A percentile compares a stretch with the other conserved stretches of the same genome.
phyloP scores from a whole-genome alignment of 1,139 yeast species.

The Scheffersomyces lignicola region DNA sequence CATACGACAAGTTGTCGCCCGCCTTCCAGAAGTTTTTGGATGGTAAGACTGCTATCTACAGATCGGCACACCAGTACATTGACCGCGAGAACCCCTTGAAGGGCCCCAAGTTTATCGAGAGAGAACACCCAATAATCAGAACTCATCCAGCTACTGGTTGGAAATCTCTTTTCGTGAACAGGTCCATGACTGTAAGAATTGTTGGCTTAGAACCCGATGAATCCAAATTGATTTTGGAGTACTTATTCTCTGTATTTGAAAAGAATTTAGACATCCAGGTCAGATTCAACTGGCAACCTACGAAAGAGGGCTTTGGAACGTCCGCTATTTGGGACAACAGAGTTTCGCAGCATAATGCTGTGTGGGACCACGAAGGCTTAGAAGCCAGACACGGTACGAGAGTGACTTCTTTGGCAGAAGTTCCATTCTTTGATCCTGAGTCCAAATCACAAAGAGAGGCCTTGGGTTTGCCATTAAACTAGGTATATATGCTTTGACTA shows the following conservation, averaged over 20 bases:
- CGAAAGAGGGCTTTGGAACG: slow-evolving; percentile 49
- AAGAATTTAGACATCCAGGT: slow-evolving; percentile 47
- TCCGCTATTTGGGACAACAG: slow-evolving; percentile 63
- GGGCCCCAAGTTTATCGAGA: slow-evolving; percentile 34
- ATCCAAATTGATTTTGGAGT: slow-evolving; percentile 30
- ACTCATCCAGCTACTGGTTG: slow-evolving; percentile 47
- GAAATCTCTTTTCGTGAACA: slow-evolving; percentile 39
- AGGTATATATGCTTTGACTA: slow-evolving; percentile 1
- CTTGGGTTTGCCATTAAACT: slow-evolving; percentile 38
- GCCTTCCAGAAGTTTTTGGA: slow-evolving; percentile 37
- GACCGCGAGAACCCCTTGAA: slow-evolving; percentile 32
- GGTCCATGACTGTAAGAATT: slow-evolving; percentile 36
- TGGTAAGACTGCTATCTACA: slow-evolving; percentile 37
- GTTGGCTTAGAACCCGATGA: slow-evolving; percentile 38
- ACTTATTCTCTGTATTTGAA: slow-evolving; percentile 33
- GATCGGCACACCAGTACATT: slow-evolving; percentile 34
- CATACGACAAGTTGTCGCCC: slow-evolving; percentile 39
- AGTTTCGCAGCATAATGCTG: slow-evolving; percentile 50
- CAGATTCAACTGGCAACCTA: slow-evolving; percentile 53
- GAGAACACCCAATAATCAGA: slow-evolving; percentile 42
- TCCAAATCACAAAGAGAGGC: slow-evolving; percentile 59
- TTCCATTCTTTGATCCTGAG: slow-evolving; percentile 50
- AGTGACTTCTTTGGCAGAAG: slow-evolving; percentile 58
- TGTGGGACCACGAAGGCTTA: slow-evolving; percentile 51
- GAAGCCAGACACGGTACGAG: slow-evolving; percentile 59